A percentile compares a stretch with the other conserved stretches of the same genome.
phyloP scores from a whole-genome alignment of 163 green algal genomes.

The Coccomyxa subellipsoidea region DNA sequence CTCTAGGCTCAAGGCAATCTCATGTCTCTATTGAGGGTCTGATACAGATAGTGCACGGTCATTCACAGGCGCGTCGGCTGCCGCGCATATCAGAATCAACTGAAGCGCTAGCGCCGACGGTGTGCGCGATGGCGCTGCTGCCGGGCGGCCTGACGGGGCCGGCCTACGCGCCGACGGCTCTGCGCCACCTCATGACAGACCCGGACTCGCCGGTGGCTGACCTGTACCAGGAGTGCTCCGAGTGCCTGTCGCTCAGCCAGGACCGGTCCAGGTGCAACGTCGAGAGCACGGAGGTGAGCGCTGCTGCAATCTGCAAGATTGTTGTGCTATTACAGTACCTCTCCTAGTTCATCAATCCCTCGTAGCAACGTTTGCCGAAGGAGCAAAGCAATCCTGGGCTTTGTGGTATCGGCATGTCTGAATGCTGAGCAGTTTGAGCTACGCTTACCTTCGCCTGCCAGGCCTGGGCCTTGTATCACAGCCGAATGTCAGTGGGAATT shows the following conservation, averaged over 20 bases:
- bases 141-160: slow-evolving; percentile 16
- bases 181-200: slow-evolving; percentile 41
- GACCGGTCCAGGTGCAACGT: not conserved
- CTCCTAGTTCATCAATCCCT: not conserved
- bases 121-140: slow-evolving; percentile 59
- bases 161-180: slow-evolving; percentile 1
- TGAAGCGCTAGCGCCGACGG: slow-evolving; percentile 43
- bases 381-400: not conserved
- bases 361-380: not conserved
- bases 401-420: too few relatives aligned
- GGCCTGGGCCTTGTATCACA: too few relatives aligned
- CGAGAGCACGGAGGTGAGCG: not conserved
- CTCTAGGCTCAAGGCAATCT: too few relatives aligned
- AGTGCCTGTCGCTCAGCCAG: slow-evolving; percentile 16
- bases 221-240: slow-evolving; percentile 39
- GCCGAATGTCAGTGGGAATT: too few relatives aligned
- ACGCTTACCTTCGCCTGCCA: too few relatives aligned
- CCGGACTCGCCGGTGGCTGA: slow-evolving; percentile 38
- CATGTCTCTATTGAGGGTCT: too few relatives aligned
- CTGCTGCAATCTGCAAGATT: not conserved
- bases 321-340: too few relatives aligned
- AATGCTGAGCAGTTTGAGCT: too few relatives aligned
- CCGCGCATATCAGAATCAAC: not conserved
- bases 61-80: too few relatives aligned
- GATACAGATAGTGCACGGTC: too few relatives aligned